Base-by-base conservation (phyloP, 169 alveolate species). In the Babesia ovis region DNA sequence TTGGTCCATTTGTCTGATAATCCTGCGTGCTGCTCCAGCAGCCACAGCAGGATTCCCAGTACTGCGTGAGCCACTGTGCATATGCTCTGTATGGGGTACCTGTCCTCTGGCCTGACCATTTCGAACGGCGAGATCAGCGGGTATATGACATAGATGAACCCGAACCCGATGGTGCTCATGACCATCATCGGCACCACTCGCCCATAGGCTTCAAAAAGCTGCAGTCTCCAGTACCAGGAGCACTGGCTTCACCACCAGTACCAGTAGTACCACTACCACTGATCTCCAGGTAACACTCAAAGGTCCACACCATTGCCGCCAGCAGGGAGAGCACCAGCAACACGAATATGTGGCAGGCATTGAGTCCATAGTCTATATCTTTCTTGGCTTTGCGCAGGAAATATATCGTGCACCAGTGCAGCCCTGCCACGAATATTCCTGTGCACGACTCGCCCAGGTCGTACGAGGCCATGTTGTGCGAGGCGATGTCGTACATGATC, bases 71-170 rank as follows among this genome's bases (percentile, higher is more conserved):
- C 3, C 2, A 64, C 25, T 5, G 54, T 55, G 35, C 74, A 64
- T 16, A 41, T 32, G 3, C 50, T 23, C 22, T 64, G 74, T 18
- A 64, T 64, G 2, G 74, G 74, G 51, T 64, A 48, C 54, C 42
- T 50, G 35, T 64, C 34, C 27, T 45, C 54, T 27, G 29, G 45
- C 22, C 31, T 27, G 22, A 64, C 74, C 74, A 64, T 64, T 35
- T 64, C 74, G 50, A 64, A 64, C 22, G 74, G 74, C 31, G 74
- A 64, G 5, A 64, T 64, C 12, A 43, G 74, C 6, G 74, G 74
- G 42, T 64, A 64, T 18, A 64, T 32, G 46, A 64, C 74, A 31
- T 64, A 64, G 23, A 64, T 64, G 14, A 64, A 32, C 23, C 74
- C 74, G 12, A 43, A 64, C 4, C 74, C 74, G 1, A 50, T 25